phyloP scores from a whole-genome alignment of 768 basidiomycete genomes.

The Psilocybe subaeruginosa region DNA sequence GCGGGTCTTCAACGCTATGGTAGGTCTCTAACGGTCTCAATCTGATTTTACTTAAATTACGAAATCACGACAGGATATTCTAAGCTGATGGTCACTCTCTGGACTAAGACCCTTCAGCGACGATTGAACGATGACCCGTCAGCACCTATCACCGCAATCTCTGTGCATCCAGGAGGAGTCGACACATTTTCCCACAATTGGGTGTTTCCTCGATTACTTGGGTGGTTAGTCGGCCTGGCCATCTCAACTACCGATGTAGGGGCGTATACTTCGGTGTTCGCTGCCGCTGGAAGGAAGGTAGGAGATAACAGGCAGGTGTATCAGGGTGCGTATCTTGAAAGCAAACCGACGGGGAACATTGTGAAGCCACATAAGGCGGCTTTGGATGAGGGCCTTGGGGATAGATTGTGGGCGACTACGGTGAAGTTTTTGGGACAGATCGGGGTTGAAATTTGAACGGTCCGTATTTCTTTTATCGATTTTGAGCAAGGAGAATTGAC shows the following conservation, averaged over 20 bases:
- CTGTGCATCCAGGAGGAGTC: slow-evolving; percentile 30
- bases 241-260: slow-evolving; percentile 24
- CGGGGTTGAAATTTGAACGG: slow-evolving; percentile 1
- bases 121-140: slow-evolving; percentile 15
- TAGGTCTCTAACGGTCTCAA: neutral
- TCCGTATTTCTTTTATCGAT: too few species aligned
- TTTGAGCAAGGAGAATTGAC: too few species aligned
- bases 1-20: slow-evolving; percentile 23
- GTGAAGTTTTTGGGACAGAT: slow-evolving; percentile 11
- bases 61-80: slow-evolving; percentile 15
- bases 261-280: slow-evolving; percentile 31
- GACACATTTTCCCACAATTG: slow-evolving; percentile 31
- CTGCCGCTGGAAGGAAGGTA: slow-evolving; percentile 28
- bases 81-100: slow-evolving; percentile 24
- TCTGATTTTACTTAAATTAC: neutral
- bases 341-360: slow-evolving; percentile 22
- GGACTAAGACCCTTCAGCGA: slow-evolving; percentile 21
- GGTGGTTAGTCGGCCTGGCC: slow-evolving; percentile 19
- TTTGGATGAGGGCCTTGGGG: slow-evolving; percentile 15
- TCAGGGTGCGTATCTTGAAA: slow-evolving; percentile 27
- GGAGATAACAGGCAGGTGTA: slow-evolving; percentile 23
- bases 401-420: slow-evolving; percentile 11
- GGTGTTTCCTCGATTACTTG: slow-evolving; percentile 19
- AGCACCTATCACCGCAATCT: slow-evolving; percentile 23
- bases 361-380: slow-evolving; percentile 10